Percentiles rank a stretch among this genome's conserved stretches.
These are phyloP conservation scores for Thinopyrum elongatum DNA, from an alignment of 176 grass and related monocot species.

Conservation along the genomic window DNA sequence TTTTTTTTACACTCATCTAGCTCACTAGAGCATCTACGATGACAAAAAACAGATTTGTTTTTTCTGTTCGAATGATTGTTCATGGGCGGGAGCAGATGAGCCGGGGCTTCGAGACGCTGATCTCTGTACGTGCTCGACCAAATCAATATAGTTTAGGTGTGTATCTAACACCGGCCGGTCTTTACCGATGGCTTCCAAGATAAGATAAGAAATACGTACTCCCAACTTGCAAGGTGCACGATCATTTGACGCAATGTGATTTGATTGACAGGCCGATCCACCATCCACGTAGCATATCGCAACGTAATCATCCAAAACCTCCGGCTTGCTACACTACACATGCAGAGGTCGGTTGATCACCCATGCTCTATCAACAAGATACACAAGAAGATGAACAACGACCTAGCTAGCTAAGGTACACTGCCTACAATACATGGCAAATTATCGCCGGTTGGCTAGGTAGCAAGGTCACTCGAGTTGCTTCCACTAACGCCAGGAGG, in stretches of 20 bases:
- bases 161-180: too few relatives aligned
- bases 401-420: background rate
- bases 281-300: constrained; percentile 25
- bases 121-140: too few relatives aligned
- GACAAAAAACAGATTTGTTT: too few relatives aligned
- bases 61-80: too few relatives aligned
- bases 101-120: too few relatives aligned
- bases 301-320: background rate
- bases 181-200: background rate
- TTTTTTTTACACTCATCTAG: too few relatives aligned
- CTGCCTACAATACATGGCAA: background rate
- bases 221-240: constrained; percentile 1
- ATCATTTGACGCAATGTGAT: background rate
- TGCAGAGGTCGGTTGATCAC: constrained; percentile 12
- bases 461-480: background rate
- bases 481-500: background rate
- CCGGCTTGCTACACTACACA: background rate
- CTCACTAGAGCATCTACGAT: too few relatives aligned
- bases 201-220: constrained; percentile 26
- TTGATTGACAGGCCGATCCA: constrained; percentile 34
- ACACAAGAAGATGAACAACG: background rate
- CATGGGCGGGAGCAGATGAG: too few relatives aligned
- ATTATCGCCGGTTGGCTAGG: background rate
- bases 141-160: too few relatives aligned
- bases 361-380: constrained; percentile 12